Base-by-base conservation (phyloP, 1,139 yeast species). In the Eremothecium cymbalariae region DNA sequence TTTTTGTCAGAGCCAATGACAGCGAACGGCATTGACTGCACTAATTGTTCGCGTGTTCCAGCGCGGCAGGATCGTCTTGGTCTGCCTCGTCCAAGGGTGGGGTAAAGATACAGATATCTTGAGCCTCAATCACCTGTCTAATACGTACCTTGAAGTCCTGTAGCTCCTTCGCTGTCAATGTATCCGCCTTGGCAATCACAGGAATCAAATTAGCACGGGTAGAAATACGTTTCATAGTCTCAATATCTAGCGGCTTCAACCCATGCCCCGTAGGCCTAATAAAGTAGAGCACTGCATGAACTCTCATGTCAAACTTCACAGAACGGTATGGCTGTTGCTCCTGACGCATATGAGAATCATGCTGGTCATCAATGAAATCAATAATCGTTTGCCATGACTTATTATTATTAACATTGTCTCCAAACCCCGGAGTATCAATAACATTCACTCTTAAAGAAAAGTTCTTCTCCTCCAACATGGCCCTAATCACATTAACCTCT, bases 361-460 rank as follows among this genome's bases (percentile, higher is more conserved):
- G 96, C 67, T 90, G 98, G 62, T 90, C 98, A 61, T 90, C 98
- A 44, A 90, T 74, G 54, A 88, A 90, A 59, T 88, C 96, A 41
- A 86, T 72, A 50, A 93, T 78, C 25, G 96, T 90, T 48, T 81
- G 82, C 96, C 96, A 93, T 36, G 95, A 75, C 55, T 84, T 90
- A 51, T 72, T 76, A 64, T 90, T 90, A 67, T 90, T 82, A 51
- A 90, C 94, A 58, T 86, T 85, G 63, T 88, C 95, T 44, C 98
- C 99, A 57, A 90, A 86, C 2, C 98, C 98, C 12, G 98, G 98
- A 6, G 98, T 90, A 62, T 90, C 99, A 50, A 93, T 77, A 41
- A 90, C 72, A 53, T 90, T 90, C 46, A 93, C 72, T 43, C 93
- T 75, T 49, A 90, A 71, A 51, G 72, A 74, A 65, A 90, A 90